These are phyloP conservation scores for Globisporangium heterothallicum DNA, from an alignment of 352 stramenopile genomes.

Conservation along the genomic window DNA sequence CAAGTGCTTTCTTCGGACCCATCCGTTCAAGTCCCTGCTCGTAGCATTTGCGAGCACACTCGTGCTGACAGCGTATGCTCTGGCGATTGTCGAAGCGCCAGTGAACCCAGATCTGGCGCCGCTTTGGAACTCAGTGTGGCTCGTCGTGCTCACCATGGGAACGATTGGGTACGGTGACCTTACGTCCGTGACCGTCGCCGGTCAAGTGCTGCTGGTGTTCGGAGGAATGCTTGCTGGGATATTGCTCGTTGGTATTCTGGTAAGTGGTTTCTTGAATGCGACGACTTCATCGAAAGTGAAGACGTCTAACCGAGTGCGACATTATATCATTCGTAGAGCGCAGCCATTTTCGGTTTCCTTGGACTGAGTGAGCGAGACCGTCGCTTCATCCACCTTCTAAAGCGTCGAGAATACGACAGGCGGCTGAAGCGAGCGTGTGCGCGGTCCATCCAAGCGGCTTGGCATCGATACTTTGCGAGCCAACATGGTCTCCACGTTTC, in stretches of 20 bases:
- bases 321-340: slow-evolving; percentile 30
- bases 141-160: slow-evolving; percentile 71
- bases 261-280: slow-evolving; percentile 29
- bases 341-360: slow-evolving; percentile 57
- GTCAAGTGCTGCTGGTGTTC: slow-evolving; percentile 54
- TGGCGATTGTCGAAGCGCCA: slow-evolving; percentile 60
- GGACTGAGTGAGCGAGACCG: slow-evolving; percentile 49
- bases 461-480: slow-evolving; percentile 25
- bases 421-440: slow-evolving; percentile 41
- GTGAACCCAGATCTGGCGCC: slow-evolving; percentile 60
- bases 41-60: slow-evolving; percentile 34
- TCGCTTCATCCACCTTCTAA: slow-evolving; percentile 51
- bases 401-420: slow-evolving; percentile 33
- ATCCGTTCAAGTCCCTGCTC: slow-evolving; percentile 58
- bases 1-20: slow-evolving; percentile 70
- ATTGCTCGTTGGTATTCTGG: slow-evolving; percentile 59
- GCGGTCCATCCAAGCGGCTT: slow-evolving; percentile 57
- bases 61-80: slow-evolving; percentile 51
- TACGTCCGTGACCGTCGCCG: slow-evolving; percentile 39
- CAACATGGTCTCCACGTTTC: neutral
- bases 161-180: slow-evolving; percentile 75
- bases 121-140: slow-evolving; percentile 55
- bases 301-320: neutral
- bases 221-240: slow-evolving; percentile 69
- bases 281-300: neutral